Evolutionary conservation across 352 stramenopile genomes (phyloP).

Genomic region (Phytophthora crassamura): DNA sequence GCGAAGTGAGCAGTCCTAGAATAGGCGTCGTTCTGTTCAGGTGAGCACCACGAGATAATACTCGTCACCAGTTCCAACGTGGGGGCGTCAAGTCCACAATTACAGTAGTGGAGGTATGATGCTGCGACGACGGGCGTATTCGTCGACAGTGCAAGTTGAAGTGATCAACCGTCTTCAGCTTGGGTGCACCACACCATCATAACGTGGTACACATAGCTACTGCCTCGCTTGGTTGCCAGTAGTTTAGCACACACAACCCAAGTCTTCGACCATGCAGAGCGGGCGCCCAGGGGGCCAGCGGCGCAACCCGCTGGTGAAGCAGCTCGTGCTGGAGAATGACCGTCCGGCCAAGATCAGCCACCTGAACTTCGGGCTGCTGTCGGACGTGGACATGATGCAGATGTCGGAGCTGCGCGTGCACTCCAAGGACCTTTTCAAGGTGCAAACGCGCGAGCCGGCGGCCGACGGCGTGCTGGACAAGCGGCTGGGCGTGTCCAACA

Average conservation of each 20-base stretch:
- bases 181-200: too few relatives aligned
- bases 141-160: too few relatives aligned
- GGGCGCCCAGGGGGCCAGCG: conserved; percentile 55
- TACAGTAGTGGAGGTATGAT: too few relatives aligned
- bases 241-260: conserved; percentile 5
- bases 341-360: conserved; percentile 95
- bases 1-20: too few relatives aligned
- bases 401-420: conserved; percentile 95
- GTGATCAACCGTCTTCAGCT: too few relatives aligned
- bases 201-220: too few relatives aligned
- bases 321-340: conserved; percentile 90
- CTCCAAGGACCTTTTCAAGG: conserved; percentile 97
- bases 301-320: conserved; percentile 89
- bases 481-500: conserved; percentile 98
- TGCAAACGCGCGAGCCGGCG: conserved; percentile 94
- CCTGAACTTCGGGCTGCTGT: conserved; percentile 98
- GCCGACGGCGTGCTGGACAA: conserved; percentile 96
- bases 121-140: too few relatives aligned
- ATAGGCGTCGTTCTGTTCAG: too few relatives aligned
- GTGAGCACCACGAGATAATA: too few relatives aligned
- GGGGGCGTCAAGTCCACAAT: too few relatives aligned
- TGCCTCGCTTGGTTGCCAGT: conserved; percentile 2
- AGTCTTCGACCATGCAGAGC: conserved; percentile 41
- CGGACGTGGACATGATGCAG: conserved; percentile 95
- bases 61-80: too few relatives aligned